phyloP scores from a whole-genome alignment of 768 basidiomycete genomes.

The Heimioporus sp. region DNA sequence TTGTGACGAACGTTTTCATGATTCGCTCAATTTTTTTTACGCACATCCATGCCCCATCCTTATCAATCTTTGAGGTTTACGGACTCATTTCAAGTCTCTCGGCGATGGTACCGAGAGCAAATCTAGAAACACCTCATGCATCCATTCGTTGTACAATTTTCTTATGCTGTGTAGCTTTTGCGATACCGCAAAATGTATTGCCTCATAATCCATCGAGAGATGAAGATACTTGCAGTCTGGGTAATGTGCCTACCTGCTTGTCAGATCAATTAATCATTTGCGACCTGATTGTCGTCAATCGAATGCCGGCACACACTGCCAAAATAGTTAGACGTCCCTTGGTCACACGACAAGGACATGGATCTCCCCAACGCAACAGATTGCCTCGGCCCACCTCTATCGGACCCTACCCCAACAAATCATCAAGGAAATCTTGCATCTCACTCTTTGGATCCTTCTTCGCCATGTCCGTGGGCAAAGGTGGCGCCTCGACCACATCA shows the following conservation, averaged over 20 bases:
- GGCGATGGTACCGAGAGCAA: slow-evolving; percentile 3
- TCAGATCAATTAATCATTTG: too few species aligned
- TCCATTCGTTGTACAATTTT: slow-evolving; percentile 4
- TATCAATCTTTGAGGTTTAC: slow-evolving; percentile 1
- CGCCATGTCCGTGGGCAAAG: slow-evolving; percentile 41
- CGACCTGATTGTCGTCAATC: too few species aligned
- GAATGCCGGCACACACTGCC: too few species aligned
- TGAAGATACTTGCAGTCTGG: background rate
- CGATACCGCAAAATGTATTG: slow-evolving; percentile 4
- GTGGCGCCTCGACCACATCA: slow-evolving; percentile 47
- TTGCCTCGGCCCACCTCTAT: background rate
- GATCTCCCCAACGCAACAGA: background rate
- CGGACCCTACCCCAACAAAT: slow-evolving; percentile 44
- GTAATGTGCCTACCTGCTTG: too few species aligned
- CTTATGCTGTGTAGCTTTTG: background rate
- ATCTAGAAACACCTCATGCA: background rate
- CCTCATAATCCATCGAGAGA: slow-evolving; percentile 1
- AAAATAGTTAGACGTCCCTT: too few species aligned
- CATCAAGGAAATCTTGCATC: slow-evolving; percentile 75
- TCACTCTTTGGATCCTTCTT: slow-evolving; percentile 47
- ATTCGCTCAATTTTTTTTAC: background rate
- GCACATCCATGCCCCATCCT: background rate
- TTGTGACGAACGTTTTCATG: slow-evolving; percentile 13
- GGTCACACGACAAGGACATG: background rate
- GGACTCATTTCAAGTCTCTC: slow-evolving; percentile 1